These are phyloP conservation scores for Hanseniaspora uvarum DNA, from an alignment of 1,139 yeast species.

Conservation along the genomic window DNA sequence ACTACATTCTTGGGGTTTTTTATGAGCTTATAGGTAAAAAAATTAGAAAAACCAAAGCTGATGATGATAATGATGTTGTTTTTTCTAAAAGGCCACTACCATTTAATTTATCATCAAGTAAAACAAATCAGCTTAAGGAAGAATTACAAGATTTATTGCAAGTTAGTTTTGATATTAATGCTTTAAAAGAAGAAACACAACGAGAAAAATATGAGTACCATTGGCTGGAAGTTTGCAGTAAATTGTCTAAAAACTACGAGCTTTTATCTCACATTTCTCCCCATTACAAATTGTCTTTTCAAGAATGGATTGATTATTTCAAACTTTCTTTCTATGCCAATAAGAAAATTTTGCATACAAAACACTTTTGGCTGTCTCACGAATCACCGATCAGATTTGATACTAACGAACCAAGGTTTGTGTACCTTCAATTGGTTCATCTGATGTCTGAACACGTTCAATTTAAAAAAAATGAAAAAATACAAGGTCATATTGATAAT, in stretches of 20 bases:
- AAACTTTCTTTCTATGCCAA: constrained; percentile 27
- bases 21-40: not conserved
- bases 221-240: constrained; percentile 22
- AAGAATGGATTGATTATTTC: constrained; percentile 40
- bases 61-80: not conserved
- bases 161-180: constrained; percentile 17
- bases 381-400: constrained; percentile 59
- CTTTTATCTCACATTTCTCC: constrained; percentile 31
- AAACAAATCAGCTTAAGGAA: constrained; percentile 19
- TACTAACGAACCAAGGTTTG: constrained; percentile 53
- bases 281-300: constrained; percentile 32
- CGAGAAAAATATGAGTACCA: constrained; percentile 21
- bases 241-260: constrained; percentile 28
- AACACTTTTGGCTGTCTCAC: constrained; percentile 47
- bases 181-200: constrained; percentile 18
- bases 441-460: not conserved
- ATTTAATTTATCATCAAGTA: constrained; percentile 9
- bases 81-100: not conserved
- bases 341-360: constrained; percentile 24
- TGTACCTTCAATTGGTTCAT: constrained; percentile 32
- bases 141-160: constrained; percentile 20
- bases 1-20: not conserved
- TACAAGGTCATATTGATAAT: not conserved
- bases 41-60: not conserved
- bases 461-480: not conserved